Base-by-base conservation (phyloP, 2,329 filamentous ascomycete species). In the Scedosporium aurantiacum region DNA sequence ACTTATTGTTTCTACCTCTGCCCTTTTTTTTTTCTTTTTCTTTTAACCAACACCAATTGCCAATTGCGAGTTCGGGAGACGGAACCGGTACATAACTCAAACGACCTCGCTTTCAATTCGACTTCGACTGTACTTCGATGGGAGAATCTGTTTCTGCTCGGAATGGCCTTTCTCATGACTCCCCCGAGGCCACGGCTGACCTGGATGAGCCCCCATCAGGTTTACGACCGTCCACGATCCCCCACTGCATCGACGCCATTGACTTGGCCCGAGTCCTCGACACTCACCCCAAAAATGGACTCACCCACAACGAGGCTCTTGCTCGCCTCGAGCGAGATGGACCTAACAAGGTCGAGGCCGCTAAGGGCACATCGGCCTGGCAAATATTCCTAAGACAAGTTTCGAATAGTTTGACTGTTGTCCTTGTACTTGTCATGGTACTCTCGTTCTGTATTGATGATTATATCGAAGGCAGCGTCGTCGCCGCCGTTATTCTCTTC, bases 341-440 rank as follows among this genome's bases (percentile, higher is more conserved):
- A 67, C 80, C 82, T 67, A 91, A 91, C 76, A 81, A 81, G 71
- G 82, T 90, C 77, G 83, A 87, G 74, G 83, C 84, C 74, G 83
- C 85, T 78, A 84, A 86, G 75, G 84, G 85, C 73, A 75, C 87
- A 75, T 89, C 87, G 73, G 69, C 87, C 74, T 89, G 86, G 83
- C 83, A 87, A 76, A 88, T 90, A 76, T 81, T 90, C 75, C 74
- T 90, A 75, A 87, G 86, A 70, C 87, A 90, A 77, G 82, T 90
- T 67, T 88, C 87, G 66, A 90, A 90, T 76, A 88, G 86, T 76
- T 77, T 90, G 74, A 90, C 87, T 65, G 79, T 88, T 70, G 85
- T 89, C 64, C 84, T 91, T 67, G 78, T 91, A 66, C 84, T 89
- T 68, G 88, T 89, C 68, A 90, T 89, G 84, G 85, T 83, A 63